Evolutionary conservation across 78 protist species (phyloP).

Genomic region (Dictyostelium capitatum): DNA sequence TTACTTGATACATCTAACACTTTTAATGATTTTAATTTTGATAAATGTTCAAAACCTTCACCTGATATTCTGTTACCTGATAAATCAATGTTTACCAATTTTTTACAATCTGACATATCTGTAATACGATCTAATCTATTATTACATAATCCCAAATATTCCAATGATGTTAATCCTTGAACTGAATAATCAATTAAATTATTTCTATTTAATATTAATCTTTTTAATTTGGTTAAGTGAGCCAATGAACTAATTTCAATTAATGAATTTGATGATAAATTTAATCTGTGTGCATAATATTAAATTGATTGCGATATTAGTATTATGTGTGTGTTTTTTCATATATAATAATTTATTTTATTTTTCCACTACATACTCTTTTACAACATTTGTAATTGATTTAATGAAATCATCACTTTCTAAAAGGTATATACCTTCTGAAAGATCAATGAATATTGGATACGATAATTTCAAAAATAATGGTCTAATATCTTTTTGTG

Average conservation of each 20-base stretch:
- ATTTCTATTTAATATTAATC: slow-evolving; percentile 48
- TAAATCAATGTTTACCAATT: slow-evolving; percentile 48
- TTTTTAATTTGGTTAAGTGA: slow-evolving; percentile 49
- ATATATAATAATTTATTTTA: neutral
- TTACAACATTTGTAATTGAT: slow-evolving; percentile 50
- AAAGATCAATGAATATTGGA: slow-evolving; percentile 56
- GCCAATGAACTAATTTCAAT: slow-evolving; percentile 40
- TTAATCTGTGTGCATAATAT: slow-evolving; percentile 23
- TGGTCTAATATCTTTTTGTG: slow-evolving; percentile 37
- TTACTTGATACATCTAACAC: slow-evolving; percentile 76
- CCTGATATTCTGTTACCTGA: slow-evolving; percentile 33
- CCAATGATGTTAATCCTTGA: slow-evolving; percentile 28
- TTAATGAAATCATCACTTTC: slow-evolving; percentile 64
- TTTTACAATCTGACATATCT: slow-evolving; percentile 39
- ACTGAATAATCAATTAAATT: slow-evolving; percentile 45
- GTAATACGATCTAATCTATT: slow-evolving; percentile 54
- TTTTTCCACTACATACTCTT: slow-evolving; percentile 30
- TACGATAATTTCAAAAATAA: slow-evolving; percentile 13
- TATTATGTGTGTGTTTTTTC: neutral
- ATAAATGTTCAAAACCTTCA: slow-evolving; percentile 79
- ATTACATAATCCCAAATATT: slow-evolving; percentile 45
- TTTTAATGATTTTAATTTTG: slow-evolving; percentile 49
- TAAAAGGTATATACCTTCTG: slow-evolving; percentile 23
- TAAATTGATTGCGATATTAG: no score
- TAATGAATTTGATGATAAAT: slow-evolving; percentile 73